phyloP scores from a whole-genome alignment of 2,329 filamentous ascomycete genomes.

The Cladosporium sphaerospermum region DNA sequence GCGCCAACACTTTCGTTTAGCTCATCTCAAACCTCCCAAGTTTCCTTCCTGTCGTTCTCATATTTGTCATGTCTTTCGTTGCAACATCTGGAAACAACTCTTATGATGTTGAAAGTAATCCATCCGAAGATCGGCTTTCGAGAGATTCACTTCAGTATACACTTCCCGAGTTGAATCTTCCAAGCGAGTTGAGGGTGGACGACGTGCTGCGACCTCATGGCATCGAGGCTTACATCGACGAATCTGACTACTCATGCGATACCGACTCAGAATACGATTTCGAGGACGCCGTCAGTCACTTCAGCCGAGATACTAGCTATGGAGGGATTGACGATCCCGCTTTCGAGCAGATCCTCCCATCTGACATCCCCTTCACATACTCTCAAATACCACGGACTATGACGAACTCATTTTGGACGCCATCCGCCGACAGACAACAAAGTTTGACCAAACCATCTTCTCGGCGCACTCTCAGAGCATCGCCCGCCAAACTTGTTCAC shows the following conservation, averaged over 20 bases:
- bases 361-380: background rate
- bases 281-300: conserved; percentile 5
- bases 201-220: background rate
- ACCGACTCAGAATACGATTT: background rate
- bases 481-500: background rate
- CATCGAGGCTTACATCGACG: conserved; percentile 2
- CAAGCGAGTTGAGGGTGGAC: conserved; percentile 1
- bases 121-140: no score
- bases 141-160: background rate
- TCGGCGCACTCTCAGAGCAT: no score
- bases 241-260: background rate
- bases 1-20: no score
- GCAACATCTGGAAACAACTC: no score
- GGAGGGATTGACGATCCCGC: background rate
- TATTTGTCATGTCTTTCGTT: no score
- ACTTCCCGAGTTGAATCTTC: background rate
- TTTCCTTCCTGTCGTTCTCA: no score
- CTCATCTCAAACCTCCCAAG: no score
- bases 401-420: background rate
- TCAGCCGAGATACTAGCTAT: background rate
- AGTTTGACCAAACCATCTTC: background rate
- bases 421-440: background rate
- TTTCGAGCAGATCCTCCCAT: background rate
- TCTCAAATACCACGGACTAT: background rate
- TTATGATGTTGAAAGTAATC: no score